Percentiles rank a stretch among this genome's conserved stretches.
Conservation (phyloP, 2,329 filamentous ascomycete species). For the Immersiporthe knoxdaviesiana region DNA sequence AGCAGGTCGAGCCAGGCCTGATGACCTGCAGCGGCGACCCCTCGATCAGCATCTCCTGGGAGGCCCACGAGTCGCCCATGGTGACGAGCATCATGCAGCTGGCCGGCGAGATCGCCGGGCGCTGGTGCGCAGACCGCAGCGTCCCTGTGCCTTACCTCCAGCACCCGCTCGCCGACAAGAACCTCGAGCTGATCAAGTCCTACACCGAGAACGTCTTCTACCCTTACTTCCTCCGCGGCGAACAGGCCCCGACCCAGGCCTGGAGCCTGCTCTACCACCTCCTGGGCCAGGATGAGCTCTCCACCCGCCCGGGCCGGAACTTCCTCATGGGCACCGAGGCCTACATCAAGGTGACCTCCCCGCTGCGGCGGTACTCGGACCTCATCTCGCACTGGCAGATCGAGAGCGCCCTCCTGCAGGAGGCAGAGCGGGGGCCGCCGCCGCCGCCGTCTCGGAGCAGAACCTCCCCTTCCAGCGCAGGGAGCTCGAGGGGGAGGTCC, state of each 20-base stretch:
- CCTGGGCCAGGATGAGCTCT: conserved; percentile 56
- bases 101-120: conserved; percentile 63
- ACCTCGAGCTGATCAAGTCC: conserved; percentile 43
- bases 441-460: conserved; percentile 22
- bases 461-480: conserved; percentile 52
- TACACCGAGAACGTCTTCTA: conserved; percentile 45
- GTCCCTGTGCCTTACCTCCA: conserved; percentile 64
- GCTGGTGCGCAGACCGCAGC: conserved; percentile 60
- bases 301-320: conserved; percentile 57
- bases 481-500: conserved; percentile 46
- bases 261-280: conserved; percentile 41
- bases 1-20: conserved; percentile 33
- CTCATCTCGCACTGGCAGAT: conserved; percentile 70
- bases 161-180: conserved; percentile 46
- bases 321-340: conserved; percentile 61
- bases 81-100: conserved; percentile 61
- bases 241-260: conserved; percentile 38
- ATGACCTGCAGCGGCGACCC: conserved; percentile 51
- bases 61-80: conserved; percentile 38
- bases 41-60: conserved; percentile 50
- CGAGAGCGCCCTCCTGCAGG: conserved; percentile 57
- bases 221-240: conserved; percentile 43
- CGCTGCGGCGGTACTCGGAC: conserved; percentile 67
- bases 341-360: conserved; percentile 67
- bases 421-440: conserved; percentile 43